Conservation (phyloP, 169 alveolate genomes). For the Theileria luwenshuni region DNA sequence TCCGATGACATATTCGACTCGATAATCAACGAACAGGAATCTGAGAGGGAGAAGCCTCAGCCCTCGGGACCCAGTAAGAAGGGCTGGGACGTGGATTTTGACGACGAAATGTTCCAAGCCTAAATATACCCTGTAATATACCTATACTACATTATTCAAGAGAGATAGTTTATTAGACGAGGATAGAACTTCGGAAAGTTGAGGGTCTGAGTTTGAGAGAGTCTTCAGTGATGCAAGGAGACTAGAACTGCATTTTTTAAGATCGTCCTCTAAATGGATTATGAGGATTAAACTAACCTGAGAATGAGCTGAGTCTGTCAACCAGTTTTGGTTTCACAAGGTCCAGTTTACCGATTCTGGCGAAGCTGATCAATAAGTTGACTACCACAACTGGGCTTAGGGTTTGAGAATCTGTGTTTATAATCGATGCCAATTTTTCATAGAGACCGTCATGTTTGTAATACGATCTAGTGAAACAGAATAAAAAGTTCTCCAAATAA, state of each 20-base stretch:
- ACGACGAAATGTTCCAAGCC: slow-evolving; percentile 8
- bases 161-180: neutral
- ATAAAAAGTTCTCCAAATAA: slow-evolving; percentile 57
- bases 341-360: slow-evolving; percentile 24
- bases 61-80: slow-evolving; percentile 17
- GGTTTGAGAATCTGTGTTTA: neutral
- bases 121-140: neutral
- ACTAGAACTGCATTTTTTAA: neutral
- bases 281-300: slow-evolving; percentile 5
- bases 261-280: slow-evolving; percentile 10
- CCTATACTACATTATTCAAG: neutral
- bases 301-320: slow-evolving; percentile 11
- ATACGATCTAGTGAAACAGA: slow-evolving; percentile 28
- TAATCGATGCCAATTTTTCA: slow-evolving; percentile 21
- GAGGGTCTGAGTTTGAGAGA: neutral
- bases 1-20: slow-evolving; percentile 9
- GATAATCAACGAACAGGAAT: slow-evolving; percentile 13
- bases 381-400: slow-evolving; percentile 37
- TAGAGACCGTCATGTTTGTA: slow-evolving; percentile 32
- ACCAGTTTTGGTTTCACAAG: slow-evolving; percentile 26
- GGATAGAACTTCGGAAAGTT: neutral
- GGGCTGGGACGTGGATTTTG: slow-evolving; percentile 35
- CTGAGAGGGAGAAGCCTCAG: neutral
- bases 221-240: neutral
- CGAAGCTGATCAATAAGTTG: slow-evolving; percentile 58